phyloP scores from a whole-genome alignment of 1,284 basidiomycete genomes.

The Ustilago bromivora region DNA sequence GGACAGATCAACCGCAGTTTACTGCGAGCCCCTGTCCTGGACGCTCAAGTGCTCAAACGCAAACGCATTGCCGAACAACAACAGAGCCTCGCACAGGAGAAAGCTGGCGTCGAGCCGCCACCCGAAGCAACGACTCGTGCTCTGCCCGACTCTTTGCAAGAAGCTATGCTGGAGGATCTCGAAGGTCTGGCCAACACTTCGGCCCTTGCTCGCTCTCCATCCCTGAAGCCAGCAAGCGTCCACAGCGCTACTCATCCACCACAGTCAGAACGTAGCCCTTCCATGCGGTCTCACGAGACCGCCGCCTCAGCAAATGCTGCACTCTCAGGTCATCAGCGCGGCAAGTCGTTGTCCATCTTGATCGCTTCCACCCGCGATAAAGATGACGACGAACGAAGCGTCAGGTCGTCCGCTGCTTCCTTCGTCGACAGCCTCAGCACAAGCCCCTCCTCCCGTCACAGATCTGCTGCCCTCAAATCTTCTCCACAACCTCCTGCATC shows the following conservation, averaged over 20 bases:
- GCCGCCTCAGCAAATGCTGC: conserved; percentile 22
- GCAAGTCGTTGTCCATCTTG: conserved; percentile 38
- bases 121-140: conserved; percentile 24
- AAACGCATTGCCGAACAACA: conserved; percentile 46
- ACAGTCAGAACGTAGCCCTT: conserved; percentile 25
- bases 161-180: conserved; percentile 65
- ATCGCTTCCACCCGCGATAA: conserved; percentile 30
- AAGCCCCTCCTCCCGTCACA: conserved; percentile 27
- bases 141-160: conserved; percentile 58
- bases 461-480: conserved; percentile 10
- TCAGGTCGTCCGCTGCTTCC: conserved; percentile 36
- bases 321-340: conserved; percentile 20
- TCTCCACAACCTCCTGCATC: conserved; percentile 34
- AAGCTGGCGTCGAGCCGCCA: conserved; percentile 22
- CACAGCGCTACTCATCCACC: conserved; percentile 13
- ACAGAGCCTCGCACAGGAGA: conserved; percentile 32
- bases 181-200: conserved; percentile 39
- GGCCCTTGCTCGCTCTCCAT: conserved; percentile 24
- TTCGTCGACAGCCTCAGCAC: conserved; percentile 31
- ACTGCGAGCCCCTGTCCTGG: conserved; percentile 47
- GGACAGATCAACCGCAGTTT: conserved; percentile 54
- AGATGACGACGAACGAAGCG: conserved; percentile 26
- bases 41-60: conserved; percentile 47
- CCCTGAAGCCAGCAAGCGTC: conserved; percentile 32
- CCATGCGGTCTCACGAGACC: conserved; percentile 29